Percentiles rank a stretch among this genome's conserved stretches.
These are phyloP conservation scores for Paecilomyces formosus DNA, from an alignment of 2,329 filamentous ascomycete genomes.

Conservation along the genomic window DNA sequence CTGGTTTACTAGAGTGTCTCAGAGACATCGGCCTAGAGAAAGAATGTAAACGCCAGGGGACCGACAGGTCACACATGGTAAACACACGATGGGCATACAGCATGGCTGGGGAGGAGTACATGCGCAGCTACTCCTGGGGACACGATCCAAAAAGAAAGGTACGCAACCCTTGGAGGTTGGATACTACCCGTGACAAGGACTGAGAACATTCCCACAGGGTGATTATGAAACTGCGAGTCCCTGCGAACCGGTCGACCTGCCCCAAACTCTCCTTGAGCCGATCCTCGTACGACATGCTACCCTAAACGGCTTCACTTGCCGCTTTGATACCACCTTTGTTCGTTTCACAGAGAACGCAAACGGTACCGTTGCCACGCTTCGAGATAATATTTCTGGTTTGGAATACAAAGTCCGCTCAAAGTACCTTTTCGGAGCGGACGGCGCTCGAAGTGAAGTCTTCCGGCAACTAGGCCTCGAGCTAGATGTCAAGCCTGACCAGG, in stretches of 20 bases:
- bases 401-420: constrained; percentile 44
- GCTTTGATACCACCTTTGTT: constrained; percentile 37
- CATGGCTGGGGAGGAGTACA: constrained; percentile 48
- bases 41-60: constrained; percentile 30
- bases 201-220: constrained; percentile 20
- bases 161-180: not conserved
- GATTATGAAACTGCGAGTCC: constrained; percentile 38
- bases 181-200: not conserved
- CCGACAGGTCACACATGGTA: constrained; percentile 35
- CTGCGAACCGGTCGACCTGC: constrained; percentile 37
- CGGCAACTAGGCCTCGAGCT: constrained; percentile 42
- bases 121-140: constrained; percentile 45
- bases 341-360: constrained; percentile 20
- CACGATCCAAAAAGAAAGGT: constrained; percentile 38
- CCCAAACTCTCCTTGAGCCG: constrained; percentile 44
- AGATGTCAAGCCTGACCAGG: constrained; percentile 38
- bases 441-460: constrained; percentile 40
- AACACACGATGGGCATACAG: constrained; percentile 48
- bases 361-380: constrained; percentile 23
- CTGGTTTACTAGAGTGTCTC: constrained; percentile 38
- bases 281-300: constrained; percentile 38
- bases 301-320: constrained; percentile 41
- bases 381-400: constrained; percentile 27
- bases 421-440: constrained; percentile 56
- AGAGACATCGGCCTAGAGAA: constrained; percentile 45